Evolutionary conservation across 208 protist species (phyloP).

Genomic region (Borovskyia barvae): DNA sequence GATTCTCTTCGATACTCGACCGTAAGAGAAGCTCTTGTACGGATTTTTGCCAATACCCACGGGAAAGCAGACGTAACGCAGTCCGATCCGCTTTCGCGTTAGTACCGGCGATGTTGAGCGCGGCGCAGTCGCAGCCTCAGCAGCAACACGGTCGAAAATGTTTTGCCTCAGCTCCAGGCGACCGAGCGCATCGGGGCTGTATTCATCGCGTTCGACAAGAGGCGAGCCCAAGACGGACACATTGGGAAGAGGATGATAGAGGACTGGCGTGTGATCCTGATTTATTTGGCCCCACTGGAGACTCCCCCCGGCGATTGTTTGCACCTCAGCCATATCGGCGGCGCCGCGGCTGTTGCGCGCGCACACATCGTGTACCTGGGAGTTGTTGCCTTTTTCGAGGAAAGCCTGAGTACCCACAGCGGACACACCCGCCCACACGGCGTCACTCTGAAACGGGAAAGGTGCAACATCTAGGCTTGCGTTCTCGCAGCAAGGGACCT

Average conservation of each 20-base stretch:
- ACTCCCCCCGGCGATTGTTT: not conserved
- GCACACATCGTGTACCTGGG: not conserved
- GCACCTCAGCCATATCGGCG: not conserved
- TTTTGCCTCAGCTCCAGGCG: conserved; percentile 5
- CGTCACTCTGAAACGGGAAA: conserved; percentile 9
- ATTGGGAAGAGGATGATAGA: conserved; percentile 38
- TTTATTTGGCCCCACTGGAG: conserved; percentile 1
- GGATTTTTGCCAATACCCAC: conserved; percentile 12
- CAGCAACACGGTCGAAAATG: conserved; percentile 6
- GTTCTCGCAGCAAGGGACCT: conserved; percentile 13
- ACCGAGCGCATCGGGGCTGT: conserved; percentile 16
- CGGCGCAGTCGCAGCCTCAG: not conserved
- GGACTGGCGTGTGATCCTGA: conserved; percentile 7
- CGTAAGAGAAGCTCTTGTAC: conserved; percentile 43
- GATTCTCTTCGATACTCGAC: conserved; percentile 19
- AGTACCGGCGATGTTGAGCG: not conserved
- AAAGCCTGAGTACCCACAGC: conserved; percentile 4
- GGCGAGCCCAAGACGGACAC: conserved; percentile 42
- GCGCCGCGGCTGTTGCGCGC: conserved; percentile 4
- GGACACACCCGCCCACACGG: conserved; percentile 2
- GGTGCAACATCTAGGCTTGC: conserved; percentile 1
- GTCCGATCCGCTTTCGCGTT: conserved; percentile 5
- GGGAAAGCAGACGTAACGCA: conserved; percentile 21
- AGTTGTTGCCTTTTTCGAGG: not conserved
- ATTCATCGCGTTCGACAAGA: conserved; percentile 36